These are phyloP conservation scores for Nitzschia sp. DNA, from an alignment of 108 stramenopile species.

Conservation along the genomic window DNA sequence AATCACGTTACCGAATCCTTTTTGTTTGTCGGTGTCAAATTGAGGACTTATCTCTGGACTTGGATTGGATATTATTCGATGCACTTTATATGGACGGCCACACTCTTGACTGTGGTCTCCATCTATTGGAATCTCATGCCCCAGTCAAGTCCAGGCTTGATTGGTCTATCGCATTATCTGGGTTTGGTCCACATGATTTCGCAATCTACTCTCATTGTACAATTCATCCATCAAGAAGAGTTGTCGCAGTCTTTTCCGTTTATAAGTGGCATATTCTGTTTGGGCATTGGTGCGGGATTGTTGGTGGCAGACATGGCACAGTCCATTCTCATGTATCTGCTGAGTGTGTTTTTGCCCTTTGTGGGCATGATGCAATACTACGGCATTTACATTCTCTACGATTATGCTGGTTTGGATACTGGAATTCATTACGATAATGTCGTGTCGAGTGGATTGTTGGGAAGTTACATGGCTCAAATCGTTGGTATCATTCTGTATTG, in stretches of 20 bases:
- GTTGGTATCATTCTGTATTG: slow-evolving; percentile 7
- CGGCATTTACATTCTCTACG: slow-evolving; percentile 37
- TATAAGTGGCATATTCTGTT: slow-evolving; percentile 17
- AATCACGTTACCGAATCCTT: slow-evolving; percentile 29
- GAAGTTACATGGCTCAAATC: slow-evolving; percentile 26
- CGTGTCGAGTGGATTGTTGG: slow-evolving; percentile 25
- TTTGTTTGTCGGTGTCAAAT: slow-evolving; percentile 30
- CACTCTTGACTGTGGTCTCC: slow-evolving; percentile 30
- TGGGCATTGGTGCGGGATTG: slow-evolving; percentile 19
- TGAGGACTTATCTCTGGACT: slow-evolving; percentile 33
- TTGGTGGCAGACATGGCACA: slow-evolving; percentile 1
- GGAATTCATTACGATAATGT: slow-evolving; percentile 29
- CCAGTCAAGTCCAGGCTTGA: slow-evolving; percentile 15
- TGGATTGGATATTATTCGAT: slow-evolving; percentile 29
- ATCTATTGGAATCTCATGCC: slow-evolving; percentile 35
- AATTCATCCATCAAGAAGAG: slow-evolving; percentile 30
- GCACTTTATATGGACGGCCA: slow-evolving; percentile 18
- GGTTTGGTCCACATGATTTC: slow-evolving; percentile 23
- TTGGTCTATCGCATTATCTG: slow-evolving; percentile 40
- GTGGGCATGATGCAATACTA: slow-evolving; percentile 42
- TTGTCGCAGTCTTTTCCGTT: slow-evolving; percentile 17
- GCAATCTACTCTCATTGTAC: slow-evolving; percentile 17
- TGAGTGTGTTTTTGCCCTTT: slow-evolving; percentile 28
- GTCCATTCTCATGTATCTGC: slow-evolving; percentile 16
- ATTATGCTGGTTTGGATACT: slow-evolving; percentile 23